phyloP scores from a whole-genome alignment of 768 basidiomycete genomes.

The Leccinum incarnatum region DNA sequence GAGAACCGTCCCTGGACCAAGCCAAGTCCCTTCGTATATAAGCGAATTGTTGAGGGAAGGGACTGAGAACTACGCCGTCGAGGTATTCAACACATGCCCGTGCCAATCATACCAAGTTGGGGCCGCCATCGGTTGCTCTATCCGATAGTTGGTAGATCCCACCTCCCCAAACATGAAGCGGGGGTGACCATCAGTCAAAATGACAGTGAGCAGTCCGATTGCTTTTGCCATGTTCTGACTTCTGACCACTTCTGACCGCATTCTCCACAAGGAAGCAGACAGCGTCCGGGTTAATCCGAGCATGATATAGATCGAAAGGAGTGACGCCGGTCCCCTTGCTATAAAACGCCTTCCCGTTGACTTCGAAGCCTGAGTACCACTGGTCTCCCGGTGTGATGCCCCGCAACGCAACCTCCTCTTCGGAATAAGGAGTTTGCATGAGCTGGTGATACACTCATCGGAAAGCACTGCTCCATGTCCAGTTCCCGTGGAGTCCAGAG shows the following conservation, averaged over 20 bases:
- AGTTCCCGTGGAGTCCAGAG: too few species aligned
- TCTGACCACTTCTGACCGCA: slow-evolving; percentile 49
- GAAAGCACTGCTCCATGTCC: too few species aligned
- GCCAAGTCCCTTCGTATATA: slow-evolving; percentile 39
- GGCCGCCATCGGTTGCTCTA: slow-evolving; percentile 38
- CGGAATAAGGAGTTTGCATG: too few species aligned
- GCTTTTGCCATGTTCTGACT: slow-evolving; percentile 46
- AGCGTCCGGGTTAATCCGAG: slow-evolving; percentile 46
- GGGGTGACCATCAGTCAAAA: neutral
- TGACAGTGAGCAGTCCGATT: neutral
- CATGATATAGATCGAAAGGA: slow-evolving; percentile 60
- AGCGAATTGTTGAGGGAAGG: slow-evolving; percentile 52
- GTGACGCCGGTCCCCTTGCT: slow-evolving; percentile 56
- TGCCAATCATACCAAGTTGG: slow-evolving; percentile 57
- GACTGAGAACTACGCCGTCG: slow-evolving; percentile 38
- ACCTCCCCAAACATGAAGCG: slow-evolving; percentile 62
- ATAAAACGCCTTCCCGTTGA: slow-evolving; percentile 57
- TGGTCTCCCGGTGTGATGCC: slow-evolving; percentile 60
- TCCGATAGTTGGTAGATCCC: slow-evolving; percentile 51
- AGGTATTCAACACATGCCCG: slow-evolving; percentile 40
- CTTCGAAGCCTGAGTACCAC: slow-evolving; percentile 49
- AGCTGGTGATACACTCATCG: too few species aligned
- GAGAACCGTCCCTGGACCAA: slow-evolving; percentile 37
- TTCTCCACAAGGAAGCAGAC: slow-evolving; percentile 57
- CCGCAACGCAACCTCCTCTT: too few species aligned